phyloP scores from a whole-genome alignment of 169 alveolate genomes.

The Cryptosporidium felis region DNA sequence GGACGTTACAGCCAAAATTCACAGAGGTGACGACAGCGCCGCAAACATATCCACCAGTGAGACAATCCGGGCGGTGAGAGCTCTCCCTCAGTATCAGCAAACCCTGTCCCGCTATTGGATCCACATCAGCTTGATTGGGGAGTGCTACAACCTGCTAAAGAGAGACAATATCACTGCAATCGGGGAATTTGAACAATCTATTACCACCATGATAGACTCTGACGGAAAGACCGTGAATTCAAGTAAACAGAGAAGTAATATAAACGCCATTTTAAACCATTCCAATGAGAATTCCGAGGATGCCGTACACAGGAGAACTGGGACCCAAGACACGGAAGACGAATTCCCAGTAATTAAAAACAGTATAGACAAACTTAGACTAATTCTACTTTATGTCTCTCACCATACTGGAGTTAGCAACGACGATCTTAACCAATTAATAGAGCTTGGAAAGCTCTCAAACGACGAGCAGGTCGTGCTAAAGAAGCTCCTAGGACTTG shows the following conservation, averaged over 20 bases:
- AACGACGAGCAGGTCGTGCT: slow-evolving; percentile 52
- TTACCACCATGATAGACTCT: slow-evolving; percentile 80
- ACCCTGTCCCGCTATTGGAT: slow-evolving; percentile 83
- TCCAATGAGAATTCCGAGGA: background rate
- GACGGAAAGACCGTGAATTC: slow-evolving; percentile 76
- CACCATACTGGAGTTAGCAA: slow-evolving; percentile 72
- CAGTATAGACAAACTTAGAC: slow-evolving; percentile 72
- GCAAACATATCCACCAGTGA: slow-evolving; percentile 45
- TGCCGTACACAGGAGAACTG: slow-evolving; percentile 17
- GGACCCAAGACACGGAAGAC: slow-evolving; percentile 33
- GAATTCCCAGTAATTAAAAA: slow-evolving; percentile 48
- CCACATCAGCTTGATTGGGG: slow-evolving; percentile 79
- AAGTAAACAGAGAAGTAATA: slow-evolving; percentile 63
- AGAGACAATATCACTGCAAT: slow-evolving; percentile 71
- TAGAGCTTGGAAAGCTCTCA: slow-evolving; percentile 30
- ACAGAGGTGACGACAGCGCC: slow-evolving; percentile 54
- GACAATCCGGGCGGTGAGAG: slow-evolving; percentile 78
- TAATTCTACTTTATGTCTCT: slow-evolving; percentile 76
- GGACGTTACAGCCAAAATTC: slow-evolving; percentile 73
- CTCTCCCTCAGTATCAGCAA: slow-evolving; percentile 80
- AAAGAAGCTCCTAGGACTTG: slow-evolving; percentile 39
- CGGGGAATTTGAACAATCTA: slow-evolving; percentile 80
- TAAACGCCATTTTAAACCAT: slow-evolving; percentile 27
- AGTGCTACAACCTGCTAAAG: slow-evolving; percentile 77
- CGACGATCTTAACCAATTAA: slow-evolving; percentile 51